phyloP scores from a whole-genome alignment of 345 rosid species.

The Lenwebbia sp. region DNA sequence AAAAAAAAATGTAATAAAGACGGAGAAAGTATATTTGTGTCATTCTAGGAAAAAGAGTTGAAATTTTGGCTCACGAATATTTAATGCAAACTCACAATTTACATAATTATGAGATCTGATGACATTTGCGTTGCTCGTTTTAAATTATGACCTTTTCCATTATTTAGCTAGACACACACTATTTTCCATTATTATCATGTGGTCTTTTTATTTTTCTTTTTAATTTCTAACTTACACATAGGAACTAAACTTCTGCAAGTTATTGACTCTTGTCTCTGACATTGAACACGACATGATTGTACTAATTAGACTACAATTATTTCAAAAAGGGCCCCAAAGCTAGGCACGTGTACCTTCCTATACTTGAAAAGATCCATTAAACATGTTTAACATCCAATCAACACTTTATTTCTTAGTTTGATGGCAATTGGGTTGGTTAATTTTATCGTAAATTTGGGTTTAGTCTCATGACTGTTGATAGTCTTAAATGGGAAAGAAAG shows the following conservation, averaged over 20 bases:
- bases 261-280: background rate
- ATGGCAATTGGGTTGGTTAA: background rate
- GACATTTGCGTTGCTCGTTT: background rate
- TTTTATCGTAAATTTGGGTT: background rate
- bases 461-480: background rate
- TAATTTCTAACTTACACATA: background rate
- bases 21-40: too few species aligned
- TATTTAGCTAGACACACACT: background rate
- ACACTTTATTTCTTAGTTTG: background rate
- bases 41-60: too few species aligned
- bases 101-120: too few species aligned
- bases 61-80: too few species aligned
- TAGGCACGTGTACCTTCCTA: background rate
- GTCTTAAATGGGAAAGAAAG: background rate
- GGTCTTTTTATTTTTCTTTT: background rate
- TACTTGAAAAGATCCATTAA: background rate
- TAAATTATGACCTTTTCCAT: background rate
- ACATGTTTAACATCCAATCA: background rate
- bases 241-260: background rate
- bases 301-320: background rate
- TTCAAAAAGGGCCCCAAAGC: background rate
- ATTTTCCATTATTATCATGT: background rate
- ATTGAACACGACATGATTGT: background rate
- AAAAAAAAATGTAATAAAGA: too few species aligned
- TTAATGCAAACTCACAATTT: too few species aligned